phyloP scores from a whole-genome alignment of 108 stramenopile species.

The Nitzschia putrida region DNA sequence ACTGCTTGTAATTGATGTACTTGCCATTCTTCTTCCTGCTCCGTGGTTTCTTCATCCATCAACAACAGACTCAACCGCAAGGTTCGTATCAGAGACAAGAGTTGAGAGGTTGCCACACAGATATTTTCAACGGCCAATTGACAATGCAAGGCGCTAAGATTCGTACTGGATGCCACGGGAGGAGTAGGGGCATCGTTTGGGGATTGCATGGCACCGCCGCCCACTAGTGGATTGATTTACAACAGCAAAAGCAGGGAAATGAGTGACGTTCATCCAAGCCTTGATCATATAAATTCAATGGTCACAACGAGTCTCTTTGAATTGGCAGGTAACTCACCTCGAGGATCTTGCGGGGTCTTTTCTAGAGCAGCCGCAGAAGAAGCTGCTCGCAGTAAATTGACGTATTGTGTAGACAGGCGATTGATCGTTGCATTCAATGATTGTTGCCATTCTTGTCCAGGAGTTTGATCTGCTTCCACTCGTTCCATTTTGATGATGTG shows the following conservation, averaged over 20 bases:
- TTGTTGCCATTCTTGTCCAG: constrained; percentile 76
- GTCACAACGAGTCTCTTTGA: too few relatives aligned
- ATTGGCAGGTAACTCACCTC: constrained; percentile 30
- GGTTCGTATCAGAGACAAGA: constrained; percentile 82
- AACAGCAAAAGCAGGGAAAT: background rate
- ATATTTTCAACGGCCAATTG: constrained; percentile 80
- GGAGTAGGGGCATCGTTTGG: constrained; percentile 77
- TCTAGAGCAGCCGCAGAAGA: constrained; percentile 57
- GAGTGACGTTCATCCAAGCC: too few relatives aligned
- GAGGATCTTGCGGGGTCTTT: constrained; percentile 34
- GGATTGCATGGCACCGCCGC: constrained; percentile 70
- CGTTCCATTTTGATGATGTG: constrained; percentile 52
- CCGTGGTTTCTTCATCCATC: constrained; percentile 82
- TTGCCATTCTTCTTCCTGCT: constrained; percentile 74
- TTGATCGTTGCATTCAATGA: constrained; percentile 83
- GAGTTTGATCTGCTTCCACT: constrained; percentile 68
- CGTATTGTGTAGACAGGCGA: constrained; percentile 80
- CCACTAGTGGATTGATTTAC: constrained; percentile 43
- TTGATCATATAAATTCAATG: too few relatives aligned
- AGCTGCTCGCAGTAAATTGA: constrained; percentile 72
- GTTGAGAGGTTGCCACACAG: constrained; percentile 69
- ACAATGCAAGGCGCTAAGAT: constrained; percentile 58
- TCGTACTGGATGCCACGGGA: constrained; percentile 68
- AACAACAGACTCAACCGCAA: constrained; percentile 67
- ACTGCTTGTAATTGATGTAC: constrained; percentile 49